Conservation (phyloP, 352 stramenopile species). For the Thraustochytrium striatum region DNA sequence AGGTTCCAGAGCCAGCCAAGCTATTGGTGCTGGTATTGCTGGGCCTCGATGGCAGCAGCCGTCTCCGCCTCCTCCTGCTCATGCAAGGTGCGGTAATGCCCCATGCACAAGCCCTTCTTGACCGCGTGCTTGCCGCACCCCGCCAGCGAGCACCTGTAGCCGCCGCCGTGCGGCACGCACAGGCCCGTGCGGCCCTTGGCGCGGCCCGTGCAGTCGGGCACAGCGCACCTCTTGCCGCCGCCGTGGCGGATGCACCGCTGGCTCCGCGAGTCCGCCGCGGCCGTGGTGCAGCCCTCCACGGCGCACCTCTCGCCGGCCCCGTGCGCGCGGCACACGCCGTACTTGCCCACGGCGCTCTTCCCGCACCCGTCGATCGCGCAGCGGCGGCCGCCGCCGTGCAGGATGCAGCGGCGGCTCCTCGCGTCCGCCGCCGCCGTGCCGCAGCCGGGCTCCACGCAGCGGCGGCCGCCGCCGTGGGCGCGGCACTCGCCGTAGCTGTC, state of each 20-base stretch:
- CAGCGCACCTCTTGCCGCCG: slow-evolving; percentile 16
- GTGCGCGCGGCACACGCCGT: slow-evolving; percentile 74
- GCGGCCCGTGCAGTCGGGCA: slow-evolving; percentile 23
- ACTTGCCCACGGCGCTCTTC: slow-evolving; percentile 63
- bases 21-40: too few relatives aligned
- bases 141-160: slow-evolving; percentile 65
- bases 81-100: too few relatives aligned
- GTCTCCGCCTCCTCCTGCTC: too few relatives aligned
- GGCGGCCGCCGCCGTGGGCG: slow-evolving; percentile 73
- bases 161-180: slow-evolving; percentile 60
- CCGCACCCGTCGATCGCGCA: slow-evolving; percentile 72
- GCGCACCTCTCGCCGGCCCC: slow-evolving; percentile 68
- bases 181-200: slow-evolving; percentile 13
- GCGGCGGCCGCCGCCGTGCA: slow-evolving; percentile 71
- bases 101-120: slow-evolving; percentile 61
- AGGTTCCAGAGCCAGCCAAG: too few relatives aligned
- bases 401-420: slow-evolving; percentile 70
- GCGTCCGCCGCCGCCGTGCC: slow-evolving; percentile 75
- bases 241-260: slow-evolving; percentile 40
- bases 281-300: slow-evolving; percentile 76
- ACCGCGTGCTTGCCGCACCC: slow-evolving; percentile 62
- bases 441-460: slow-evolving; percentile 72
- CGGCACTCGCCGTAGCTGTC: too few relatives aligned
- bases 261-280: slow-evolving; percentile 60
- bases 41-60: too few relatives aligned